Base-by-base conservation (phyloP, 495 filamentous ascomycete genomes). In the Neurospora africana region DNA sequence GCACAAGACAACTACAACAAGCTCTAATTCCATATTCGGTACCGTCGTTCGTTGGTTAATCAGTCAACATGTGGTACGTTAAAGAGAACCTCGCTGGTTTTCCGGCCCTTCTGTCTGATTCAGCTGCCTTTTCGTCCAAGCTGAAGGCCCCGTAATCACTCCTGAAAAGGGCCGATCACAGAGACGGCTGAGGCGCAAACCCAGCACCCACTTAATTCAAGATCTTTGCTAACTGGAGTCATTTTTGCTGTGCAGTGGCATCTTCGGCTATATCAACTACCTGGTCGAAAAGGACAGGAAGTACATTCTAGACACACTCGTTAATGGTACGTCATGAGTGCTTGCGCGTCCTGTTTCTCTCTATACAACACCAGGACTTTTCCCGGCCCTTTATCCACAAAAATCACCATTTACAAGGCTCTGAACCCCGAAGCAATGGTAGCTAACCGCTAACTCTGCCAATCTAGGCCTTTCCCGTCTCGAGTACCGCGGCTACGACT, bases 401-500 rank as follows among this genome's bases (percentile, higher is more conserved):
- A 72, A 53, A 44, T n/a, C 21, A 47, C 47, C 68, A 30, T 71
- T 61, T 61, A 44, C 23, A 41, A 39, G 69, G 53, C 74, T 74
- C 74, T 70, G 74, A 65, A 19, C 74, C 71, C 39, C 15, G 21
- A 38, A 68, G 35, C 39, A 38, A 65, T 44, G 37, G 39, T 73
- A 71, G 76, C 76, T 76, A 69, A 79, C 75, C 61, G 65, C 47
- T 75, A 73, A 70, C 72, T 61, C 70, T 61, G 41, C 65, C 69
- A 73, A 78, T 75, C 36, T 68, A 85, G 93, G 93, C 76, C 90
- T 96, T 71, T 88, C 89, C 39, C 89, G 93, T 78, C 90, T 97
- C 75, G 94, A 98, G 83, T 98, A 98, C 83, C 92, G 94, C 79
- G 94, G 94, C 71, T 98, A 99, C 81, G 95, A 99, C 82, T 98